Percentiles rank a stretch among this genome's conserved stretches.
These are phyloP conservation scores for Neurospora intermedia DNA, from an alignment of 495 filamentous ascomycete species.

Conservation along the genomic window DNA sequence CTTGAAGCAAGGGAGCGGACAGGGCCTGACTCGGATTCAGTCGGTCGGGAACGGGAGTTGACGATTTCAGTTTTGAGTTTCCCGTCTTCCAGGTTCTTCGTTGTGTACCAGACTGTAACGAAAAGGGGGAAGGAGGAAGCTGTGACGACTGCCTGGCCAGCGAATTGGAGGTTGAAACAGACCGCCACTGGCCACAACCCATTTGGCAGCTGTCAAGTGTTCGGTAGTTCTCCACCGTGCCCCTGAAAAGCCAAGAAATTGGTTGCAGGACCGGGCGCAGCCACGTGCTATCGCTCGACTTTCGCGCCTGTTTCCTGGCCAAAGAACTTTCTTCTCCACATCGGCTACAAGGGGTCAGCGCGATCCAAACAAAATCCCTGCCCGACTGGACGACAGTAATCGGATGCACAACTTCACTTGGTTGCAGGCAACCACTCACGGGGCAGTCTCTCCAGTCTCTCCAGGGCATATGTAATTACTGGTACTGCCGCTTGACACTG, in stretches of 20 bases:
- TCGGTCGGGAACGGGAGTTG: background rate
- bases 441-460: background rate
- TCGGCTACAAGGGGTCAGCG: background rate
- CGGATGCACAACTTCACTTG: background rate
- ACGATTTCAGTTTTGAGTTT: background rate
- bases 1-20: background rate
- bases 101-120: background rate
- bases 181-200: slow-evolving; percentile 1
- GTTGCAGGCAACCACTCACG: background rate
- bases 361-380: background rate
- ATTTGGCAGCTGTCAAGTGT: background rate
- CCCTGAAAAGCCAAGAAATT: background rate
- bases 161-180: slow-evolving; percentile 5
- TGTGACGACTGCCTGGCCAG: background rate
- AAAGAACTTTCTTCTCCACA: background rate
- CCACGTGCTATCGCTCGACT: background rate
- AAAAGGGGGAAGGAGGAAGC: slow-evolving; percentile 2
- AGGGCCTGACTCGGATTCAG: background rate
- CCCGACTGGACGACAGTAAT: background rate
- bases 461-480: background rate
- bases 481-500: background rate
- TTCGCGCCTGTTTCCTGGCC: background rate
- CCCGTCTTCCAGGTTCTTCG: background rate
- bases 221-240: background rate
- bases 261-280: background rate